Conservation (phyloP, 2,329 filamentous ascomycete genomes). For the Diatrype stigma region DNA sequence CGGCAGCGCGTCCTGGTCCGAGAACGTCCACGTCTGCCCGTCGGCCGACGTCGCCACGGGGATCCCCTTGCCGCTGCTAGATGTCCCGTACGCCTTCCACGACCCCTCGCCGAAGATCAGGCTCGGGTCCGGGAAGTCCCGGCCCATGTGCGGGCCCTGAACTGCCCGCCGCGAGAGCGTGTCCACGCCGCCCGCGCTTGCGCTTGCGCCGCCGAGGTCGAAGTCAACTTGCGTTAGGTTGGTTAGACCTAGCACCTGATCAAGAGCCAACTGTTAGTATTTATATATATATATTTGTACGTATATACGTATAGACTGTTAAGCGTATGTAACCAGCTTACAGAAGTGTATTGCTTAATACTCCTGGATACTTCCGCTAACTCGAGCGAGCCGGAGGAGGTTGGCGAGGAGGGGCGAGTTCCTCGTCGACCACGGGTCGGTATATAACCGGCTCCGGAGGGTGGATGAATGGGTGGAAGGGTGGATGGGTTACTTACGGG, state of each 20-base stretch:
- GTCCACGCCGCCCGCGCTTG: not conserved
- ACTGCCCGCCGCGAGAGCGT: constrained; percentile 15
- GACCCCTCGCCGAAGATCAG: constrained; percentile 25
- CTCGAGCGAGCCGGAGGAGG: too few species aligned
- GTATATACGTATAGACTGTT: too few species aligned
- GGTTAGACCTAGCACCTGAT: constrained; percentile 17
- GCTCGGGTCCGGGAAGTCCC: constrained; percentile 25
- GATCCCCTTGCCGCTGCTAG: constrained; percentile 21
- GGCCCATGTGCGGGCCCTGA: constrained; percentile 17
- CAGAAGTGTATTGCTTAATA: too few species aligned
- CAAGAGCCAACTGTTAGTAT: not conserved
- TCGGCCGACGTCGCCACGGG: constrained; percentile 25
- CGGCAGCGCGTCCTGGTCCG: constrained; percentile 22
- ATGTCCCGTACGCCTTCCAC: constrained; percentile 28
- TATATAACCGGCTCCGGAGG: not conserved
- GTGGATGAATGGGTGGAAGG: not conserved
- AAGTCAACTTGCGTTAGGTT: constrained; percentile 21
- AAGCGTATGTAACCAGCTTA: too few species aligned
- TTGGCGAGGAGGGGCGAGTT: too few species aligned
- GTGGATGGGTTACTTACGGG: too few species aligned
- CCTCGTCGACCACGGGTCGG: too few species aligned
- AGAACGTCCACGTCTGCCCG: constrained; percentile 22
- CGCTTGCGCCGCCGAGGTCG: not conserved
- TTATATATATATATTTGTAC: too few species aligned
- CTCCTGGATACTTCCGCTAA: too few species aligned